These are phyloP conservation scores for Malassezia yamatoensis DNA, from an alignment of 1,284 basidiomycete genomes.

Conservation along the genomic window DNA sequence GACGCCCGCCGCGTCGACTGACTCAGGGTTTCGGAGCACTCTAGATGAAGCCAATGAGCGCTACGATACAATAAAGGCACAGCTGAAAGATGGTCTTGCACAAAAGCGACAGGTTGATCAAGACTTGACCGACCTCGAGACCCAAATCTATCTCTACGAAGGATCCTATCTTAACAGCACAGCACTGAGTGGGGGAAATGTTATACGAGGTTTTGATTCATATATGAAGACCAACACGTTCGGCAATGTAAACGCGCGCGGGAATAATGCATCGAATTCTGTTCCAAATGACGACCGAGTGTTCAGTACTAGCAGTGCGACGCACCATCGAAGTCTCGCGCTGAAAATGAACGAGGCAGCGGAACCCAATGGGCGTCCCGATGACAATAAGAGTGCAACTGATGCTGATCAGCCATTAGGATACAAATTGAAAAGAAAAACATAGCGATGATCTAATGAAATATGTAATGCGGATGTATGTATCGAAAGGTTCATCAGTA, in stretches of 20 bases:
- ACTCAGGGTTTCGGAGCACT: neutral
- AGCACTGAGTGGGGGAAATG: constrained; percentile 41
- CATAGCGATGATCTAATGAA: neutral
- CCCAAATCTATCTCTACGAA: constrained; percentile 45
- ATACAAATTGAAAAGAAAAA: constrained; percentile 15
- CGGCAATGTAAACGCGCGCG: neutral
- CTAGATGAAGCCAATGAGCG: constrained; percentile 39
- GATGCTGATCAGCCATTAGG: constrained; percentile 1
- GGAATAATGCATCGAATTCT: neutral
- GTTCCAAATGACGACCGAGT: constrained; percentile 30
- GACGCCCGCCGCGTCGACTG: neutral
- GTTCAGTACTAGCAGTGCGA: constrained; percentile 35
- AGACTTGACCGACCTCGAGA: constrained; percentile 40
- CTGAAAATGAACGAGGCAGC: constrained; percentile 31
- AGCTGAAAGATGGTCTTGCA: constrained; percentile 27
- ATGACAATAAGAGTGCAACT: neutral
- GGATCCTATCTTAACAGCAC: constrained; percentile 42
- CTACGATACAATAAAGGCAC: constrained; percentile 28
- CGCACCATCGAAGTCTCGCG: constrained; percentile 37
- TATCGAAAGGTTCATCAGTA: neutral
- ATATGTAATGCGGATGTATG: neutral
- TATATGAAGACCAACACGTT: constrained; percentile 32
- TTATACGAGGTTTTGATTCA: constrained; percentile 44
- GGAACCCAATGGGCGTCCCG: neutral
- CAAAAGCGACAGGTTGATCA: constrained; percentile 39